These are phyloP conservation scores for Neoscytalidium dimidiatum DNA, from an alignment of 2,329 filamentous ascomycete genomes.

Conservation along the genomic window DNA sequence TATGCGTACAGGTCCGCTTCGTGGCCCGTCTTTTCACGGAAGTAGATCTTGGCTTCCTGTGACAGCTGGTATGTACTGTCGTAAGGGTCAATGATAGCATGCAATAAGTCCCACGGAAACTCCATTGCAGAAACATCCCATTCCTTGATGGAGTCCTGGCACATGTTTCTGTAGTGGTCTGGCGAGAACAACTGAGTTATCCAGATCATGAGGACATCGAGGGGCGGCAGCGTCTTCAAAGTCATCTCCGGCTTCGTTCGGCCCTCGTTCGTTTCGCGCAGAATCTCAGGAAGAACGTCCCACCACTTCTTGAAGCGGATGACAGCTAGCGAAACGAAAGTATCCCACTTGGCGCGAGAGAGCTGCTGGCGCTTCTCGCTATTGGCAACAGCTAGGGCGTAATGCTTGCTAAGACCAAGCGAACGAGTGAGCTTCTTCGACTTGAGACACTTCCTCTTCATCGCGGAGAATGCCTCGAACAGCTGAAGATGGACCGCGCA, in stretches of 20 bases:
- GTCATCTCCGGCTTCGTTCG: constrained; percentile 2
- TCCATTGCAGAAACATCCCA: constrained; percentile 12
- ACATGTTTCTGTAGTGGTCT: constrained; percentile 10
- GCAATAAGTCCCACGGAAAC: constrained; percentile 12
- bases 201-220: constrained; percentile 21
- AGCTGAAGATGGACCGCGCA: constrained; percentile 19
- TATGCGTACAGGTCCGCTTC: constrained; percentile 1
- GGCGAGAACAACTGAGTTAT: constrained; percentile 13
- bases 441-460: neutral
- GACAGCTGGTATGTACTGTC: constrained; percentile 3
- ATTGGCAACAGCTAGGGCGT: neutral
- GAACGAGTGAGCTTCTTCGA: constrained; percentile 7
- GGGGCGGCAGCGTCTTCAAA: neutral
- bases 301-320: constrained; percentile 16
- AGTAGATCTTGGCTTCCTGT: constrained; percentile 2
- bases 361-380: neutral
- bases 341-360: constrained; percentile 15
- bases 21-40: constrained; percentile 11
- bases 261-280: constrained; percentile 9
- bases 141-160: constrained; percentile 10
- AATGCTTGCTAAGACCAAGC: constrained; percentile 1
- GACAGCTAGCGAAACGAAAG: constrained; percentile 17
- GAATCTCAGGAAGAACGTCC: constrained; percentile 3
- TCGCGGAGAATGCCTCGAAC: constrained; percentile 10
- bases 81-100: constrained; percentile 3